Base-by-base conservation (phyloP, 495 filamentous ascomycete genomes). In the Penicillium manginii region DNA sequence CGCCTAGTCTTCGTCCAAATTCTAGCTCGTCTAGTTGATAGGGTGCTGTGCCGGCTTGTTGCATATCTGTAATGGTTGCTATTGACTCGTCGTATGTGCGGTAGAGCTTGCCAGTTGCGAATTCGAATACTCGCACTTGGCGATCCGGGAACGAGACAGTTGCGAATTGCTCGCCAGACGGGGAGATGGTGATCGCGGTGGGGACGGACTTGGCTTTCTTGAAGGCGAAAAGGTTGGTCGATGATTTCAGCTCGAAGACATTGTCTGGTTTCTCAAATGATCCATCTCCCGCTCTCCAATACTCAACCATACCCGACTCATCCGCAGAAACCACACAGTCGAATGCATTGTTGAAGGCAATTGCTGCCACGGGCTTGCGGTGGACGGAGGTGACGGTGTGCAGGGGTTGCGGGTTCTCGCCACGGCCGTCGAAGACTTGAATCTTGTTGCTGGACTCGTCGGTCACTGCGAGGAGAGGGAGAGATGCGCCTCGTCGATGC, bases 31-130 rank as follows among this genome's bases (percentile, higher is more conserved):
- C 92, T 1, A 98, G 79, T 52, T 87, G 88, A 60, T 91, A 84
- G 2, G 86, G 68, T 0, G 90, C 85, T 0, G 91, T 96, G 6
- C 93, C 92, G 15, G 91, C 90, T 73, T 96, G 92, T 60, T 98
- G 94, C 91, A 96, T 96, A 35, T 94, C 91, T 33, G 88, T 89
- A 31, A 97, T 86, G 3, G 88, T 93, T 18, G 83, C 70, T 5
- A 98, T 79, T 18, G 92, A 97, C 66, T 99, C 94, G 64, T 98
- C 96, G 65, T 98, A 99, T 9, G 91, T 92, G 29, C 93, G 88
- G 62, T 92, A 86, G 0, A 98, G 81, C 68, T 96, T 97, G 8
- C 86, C 94, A 0, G 91, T 84, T 6, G 87, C 82, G 65, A 98
- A 98, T 62, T 98, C 92, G 62, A 98, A 99, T 40, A 99, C 73